phyloP scores from a whole-genome alignment of 441 rosid genomes.

The Syzygium malaccense region DNA sequence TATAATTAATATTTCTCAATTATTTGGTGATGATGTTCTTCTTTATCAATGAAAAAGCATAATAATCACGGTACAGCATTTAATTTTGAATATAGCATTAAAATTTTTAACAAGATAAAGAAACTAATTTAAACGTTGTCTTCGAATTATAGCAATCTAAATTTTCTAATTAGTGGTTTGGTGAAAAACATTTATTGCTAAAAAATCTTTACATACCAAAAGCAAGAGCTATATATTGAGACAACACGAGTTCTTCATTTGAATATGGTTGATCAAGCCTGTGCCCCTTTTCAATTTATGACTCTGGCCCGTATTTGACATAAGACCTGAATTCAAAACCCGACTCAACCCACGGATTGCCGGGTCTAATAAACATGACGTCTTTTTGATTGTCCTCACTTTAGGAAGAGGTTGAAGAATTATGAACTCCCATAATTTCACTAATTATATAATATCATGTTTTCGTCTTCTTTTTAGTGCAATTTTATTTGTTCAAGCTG shows the following conservation, averaged over 20 bases:
- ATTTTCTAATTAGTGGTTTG: background rate
- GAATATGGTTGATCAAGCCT: background rate
- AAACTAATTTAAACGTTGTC: background rate
- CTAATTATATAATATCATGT: background rate
- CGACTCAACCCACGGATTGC: background rate
- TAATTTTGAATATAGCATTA: background rate
- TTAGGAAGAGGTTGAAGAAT: background rate
- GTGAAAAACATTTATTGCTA: background rate
- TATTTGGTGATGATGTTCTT: background rate
- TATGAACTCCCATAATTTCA: background rate
- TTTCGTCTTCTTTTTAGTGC: background rate
- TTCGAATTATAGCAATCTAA: background rate
- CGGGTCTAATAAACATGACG: background rate
- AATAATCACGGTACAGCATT: accelerated
- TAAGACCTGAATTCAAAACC: background rate
- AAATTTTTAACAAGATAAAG: background rate
- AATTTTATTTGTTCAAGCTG: background rate
- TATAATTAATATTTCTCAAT: background rate
- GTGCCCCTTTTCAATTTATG: background rate
- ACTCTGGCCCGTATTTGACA: background rate
- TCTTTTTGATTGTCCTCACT: background rate
- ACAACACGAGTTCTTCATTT: background rate
- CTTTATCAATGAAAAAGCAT: background rate
- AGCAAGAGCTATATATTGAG: background rate
- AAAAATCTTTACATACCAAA: background rate